Evolutionary conservation across 1,139 yeast species (phyloP).

Genomic region (Debaryomyces fabryi): DNA sequence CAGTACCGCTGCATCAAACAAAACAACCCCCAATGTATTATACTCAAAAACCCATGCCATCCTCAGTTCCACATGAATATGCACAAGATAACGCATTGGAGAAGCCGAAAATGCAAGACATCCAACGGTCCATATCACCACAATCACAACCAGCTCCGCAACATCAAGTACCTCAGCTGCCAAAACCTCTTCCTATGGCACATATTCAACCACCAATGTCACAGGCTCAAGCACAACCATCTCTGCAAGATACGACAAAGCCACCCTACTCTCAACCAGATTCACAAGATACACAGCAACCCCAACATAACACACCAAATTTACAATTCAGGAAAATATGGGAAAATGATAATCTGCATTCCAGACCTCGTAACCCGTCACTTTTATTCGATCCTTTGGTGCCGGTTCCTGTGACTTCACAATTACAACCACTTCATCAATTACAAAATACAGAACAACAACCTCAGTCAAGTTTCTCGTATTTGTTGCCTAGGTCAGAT

Average conservation of each 20-base stretch:
- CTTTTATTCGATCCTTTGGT: constrained; percentile 43
- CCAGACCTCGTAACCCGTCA: constrained; percentile 38
- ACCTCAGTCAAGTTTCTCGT: constrained; percentile 7
- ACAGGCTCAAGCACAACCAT: constrained; percentile 12
- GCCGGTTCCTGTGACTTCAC: constrained; percentile 23
- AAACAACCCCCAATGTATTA: constrained; percentile 8
- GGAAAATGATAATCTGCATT: constrained; percentile 24
- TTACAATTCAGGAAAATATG: constrained; percentile 46
- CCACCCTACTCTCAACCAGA: constrained; percentile 11
- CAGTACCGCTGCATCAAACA: constrained; percentile 22
- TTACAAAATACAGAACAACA: constrained; percentile 4
- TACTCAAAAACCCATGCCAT: constrained; percentile 3
- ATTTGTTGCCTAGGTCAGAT: constrained; percentile 11
- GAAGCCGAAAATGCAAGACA: background rate
- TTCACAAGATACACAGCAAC: constrained; percentile 17
- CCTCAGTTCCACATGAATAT: constrained; percentile 16
- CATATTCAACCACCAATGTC: constrained; percentile 12
- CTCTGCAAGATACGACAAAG: constrained; percentile 6
- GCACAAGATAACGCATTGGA: constrained; percentile 10
- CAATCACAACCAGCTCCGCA: constrained; percentile 9
- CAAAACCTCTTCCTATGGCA: background rate
- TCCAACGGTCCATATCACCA: constrained; percentile 12
- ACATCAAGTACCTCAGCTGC: constrained; percentile 5
- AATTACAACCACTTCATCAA: constrained; percentile 6
- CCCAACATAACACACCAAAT: constrained; percentile 31